Base-by-base conservation (phyloP, 495 filamentous ascomycete species). In the Wilcoxina mikolae region DNA sequence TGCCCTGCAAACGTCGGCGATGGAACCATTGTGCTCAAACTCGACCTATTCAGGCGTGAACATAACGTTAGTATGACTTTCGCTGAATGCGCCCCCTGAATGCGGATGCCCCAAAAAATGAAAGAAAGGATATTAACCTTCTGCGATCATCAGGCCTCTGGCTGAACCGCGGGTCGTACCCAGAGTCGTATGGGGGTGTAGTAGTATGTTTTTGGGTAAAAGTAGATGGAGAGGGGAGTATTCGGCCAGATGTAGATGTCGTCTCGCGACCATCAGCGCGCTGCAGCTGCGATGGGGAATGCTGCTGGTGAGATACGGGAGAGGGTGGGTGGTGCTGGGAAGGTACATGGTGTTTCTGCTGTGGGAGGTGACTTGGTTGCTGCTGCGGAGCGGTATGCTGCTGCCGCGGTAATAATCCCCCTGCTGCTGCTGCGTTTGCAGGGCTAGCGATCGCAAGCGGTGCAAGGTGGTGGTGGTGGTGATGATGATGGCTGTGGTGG, bases 1-100 rank as follows among this genome's bases (percentile, higher is more conserved):
- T 39, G 61, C 61, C 17, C 26, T 28, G 57, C 56, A 45, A 66
- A 65, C 26, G 62, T 65, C 25, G 62, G 62, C 17, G 62, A 65
- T 50, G 62, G 58, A 35, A 65, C 56, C 58, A 65, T 65, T 11
- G 62, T 57, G 49, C 47, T 58, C 26, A 56, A 33, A 51, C 61
- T 65, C 39, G 62, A 51, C 47, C 62, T 64, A 53, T 22, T 41
- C 39, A 39, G 25, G 46, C 38, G 53, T 22, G 24, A 55, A 51
- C 25, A 23, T 23, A 1, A 24, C 27, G 41, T 46, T 20, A 26
- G 23, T 27, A 50, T 18, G 48, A 15, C 39, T 47, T 26, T 27
- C n/a, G 25, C 24, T n/a, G n/a, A n/a, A n/a, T n/a, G n/a, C n/a
- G n/a, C n/a, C n/a, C n/a, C n/a, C n/a, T n/a, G n/a, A n/a, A n/a